phyloP scores from a whole-genome alignment of 1,284 basidiomycete species.

The Salmacisia buchloeana region DNA sequence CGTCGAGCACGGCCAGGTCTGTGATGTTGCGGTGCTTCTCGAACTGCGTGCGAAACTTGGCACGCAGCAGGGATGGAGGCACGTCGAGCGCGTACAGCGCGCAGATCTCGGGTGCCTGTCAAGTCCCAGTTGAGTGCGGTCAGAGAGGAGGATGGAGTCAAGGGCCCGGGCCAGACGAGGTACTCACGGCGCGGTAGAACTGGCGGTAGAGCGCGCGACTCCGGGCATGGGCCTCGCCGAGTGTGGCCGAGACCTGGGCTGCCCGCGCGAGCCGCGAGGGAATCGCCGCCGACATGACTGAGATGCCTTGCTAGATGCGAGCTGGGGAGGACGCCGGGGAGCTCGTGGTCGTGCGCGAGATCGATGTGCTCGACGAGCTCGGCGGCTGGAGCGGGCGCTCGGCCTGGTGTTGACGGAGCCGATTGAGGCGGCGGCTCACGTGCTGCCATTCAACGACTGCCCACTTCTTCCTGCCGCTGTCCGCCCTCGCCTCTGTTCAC shows the following conservation, averaged over 20 bases:
- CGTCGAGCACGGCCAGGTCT: constrained; percentile 77
- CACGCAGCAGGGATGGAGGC: constrained; percentile 72
- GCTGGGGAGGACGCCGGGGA: neutral
- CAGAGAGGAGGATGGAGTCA: neutral
- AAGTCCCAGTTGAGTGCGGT: neutral
- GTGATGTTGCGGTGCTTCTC: constrained; percentile 78
- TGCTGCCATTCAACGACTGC: no score
- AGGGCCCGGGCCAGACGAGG: neutral
- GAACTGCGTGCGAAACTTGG: constrained; percentile 78
- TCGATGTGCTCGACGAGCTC: no score
- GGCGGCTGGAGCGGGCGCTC: no score
- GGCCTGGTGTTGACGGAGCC: no score
- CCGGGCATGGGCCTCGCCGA: constrained; percentile 66
- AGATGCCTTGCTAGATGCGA: neutral
- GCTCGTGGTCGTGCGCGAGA: neutral
- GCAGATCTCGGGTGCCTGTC: constrained; percentile 81
- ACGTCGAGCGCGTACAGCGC: constrained; percentile 77
- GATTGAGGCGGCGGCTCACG: no score
- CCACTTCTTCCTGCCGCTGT: no score
- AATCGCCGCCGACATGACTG: neutral
- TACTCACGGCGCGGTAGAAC: constrained; percentile 80
- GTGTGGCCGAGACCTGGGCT: constrained; percentile 55
- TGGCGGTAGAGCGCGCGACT: constrained; percentile 77
- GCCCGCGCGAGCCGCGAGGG: constrained; percentile 70
- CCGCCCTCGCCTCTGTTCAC: no score